A percentile compares a stretch with the other conserved stretches of the same genome.
phyloP scores from a whole-genome alignment of 1,284 basidiomycete genomes.

The Sphagnurus paluster region DNA sequence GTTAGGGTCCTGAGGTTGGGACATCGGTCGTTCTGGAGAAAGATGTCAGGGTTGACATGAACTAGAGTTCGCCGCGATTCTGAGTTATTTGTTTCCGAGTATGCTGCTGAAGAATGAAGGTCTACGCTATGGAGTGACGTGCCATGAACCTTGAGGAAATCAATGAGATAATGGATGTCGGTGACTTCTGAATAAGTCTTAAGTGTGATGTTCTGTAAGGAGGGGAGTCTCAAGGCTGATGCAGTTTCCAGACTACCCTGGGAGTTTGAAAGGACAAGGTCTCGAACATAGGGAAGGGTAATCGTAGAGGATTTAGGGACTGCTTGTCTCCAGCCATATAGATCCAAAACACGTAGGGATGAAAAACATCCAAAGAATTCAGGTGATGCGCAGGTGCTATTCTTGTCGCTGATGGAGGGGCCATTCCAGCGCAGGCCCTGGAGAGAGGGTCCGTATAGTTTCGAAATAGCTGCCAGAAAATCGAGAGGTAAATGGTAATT shows the following conservation, averaged over 20 bases:
- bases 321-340: constrained; percentile 31
- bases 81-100: constrained; percentile 31
- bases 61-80: constrained; percentile 26
- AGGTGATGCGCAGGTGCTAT: constrained; percentile 24
- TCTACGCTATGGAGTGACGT: constrained; percentile 38
- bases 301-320: constrained; percentile 12
- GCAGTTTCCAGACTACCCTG: constrained; percentile 34
- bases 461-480: constrained; percentile 36
- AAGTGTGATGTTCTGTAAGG: constrained; percentile 37
- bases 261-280: constrained; percentile 38
- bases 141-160: constrained; percentile 43
- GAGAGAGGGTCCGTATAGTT: constrained; percentile 36
- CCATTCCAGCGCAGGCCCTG: constrained; percentile 43
- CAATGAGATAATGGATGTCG: constrained; percentile 25
- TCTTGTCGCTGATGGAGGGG: constrained; percentile 7
- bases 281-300: constrained; percentile 34
- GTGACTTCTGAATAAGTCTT: constrained; percentile 25
- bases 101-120: constrained; percentile 37
- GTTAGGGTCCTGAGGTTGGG: constrained; percentile 45
- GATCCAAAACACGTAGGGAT: constrained; percentile 39
- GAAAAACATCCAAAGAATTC: constrained; percentile 38
- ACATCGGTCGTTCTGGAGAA: constrained; percentile 41
- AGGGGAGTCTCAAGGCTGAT: constrained; percentile 34
- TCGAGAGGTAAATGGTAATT: constrained; percentile 33
- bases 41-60: constrained; percentile 39